Conservation (phyloP, 768 basidiomycete genomes). For the Lactarius psammicola region DNA sequence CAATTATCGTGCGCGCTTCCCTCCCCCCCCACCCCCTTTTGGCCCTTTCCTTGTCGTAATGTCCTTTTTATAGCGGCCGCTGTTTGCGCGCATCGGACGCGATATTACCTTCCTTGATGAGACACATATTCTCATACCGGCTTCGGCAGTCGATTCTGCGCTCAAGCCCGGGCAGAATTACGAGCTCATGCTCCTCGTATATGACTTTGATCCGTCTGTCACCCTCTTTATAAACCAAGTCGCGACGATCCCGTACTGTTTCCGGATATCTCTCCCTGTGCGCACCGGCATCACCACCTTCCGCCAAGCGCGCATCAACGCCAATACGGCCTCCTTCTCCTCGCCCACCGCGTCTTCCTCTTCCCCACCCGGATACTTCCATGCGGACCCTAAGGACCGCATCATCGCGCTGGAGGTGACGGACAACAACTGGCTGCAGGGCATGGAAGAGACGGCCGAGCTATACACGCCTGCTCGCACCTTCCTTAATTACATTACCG, state of each 20-base stretch:
- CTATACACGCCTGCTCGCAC: conserved; percentile 14
- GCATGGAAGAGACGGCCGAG: conserved; percentile 1
- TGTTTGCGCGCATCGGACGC: conserved; percentile 7
- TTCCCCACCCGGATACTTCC: conserved; percentile 10
- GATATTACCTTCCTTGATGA: conserved; percentile 19
- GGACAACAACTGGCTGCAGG: conserved; percentile 18
- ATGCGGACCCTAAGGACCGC: conserved; percentile 16
- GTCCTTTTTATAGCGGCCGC: conserved; percentile 2
- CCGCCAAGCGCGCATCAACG: conserved; percentile 5
- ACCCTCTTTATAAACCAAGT: not conserved
- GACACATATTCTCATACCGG: conserved; percentile 19
- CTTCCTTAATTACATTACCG: conserved; percentile 18
- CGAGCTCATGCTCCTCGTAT: conserved; percentile 12
- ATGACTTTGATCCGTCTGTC: not conserved
- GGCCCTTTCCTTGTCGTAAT: not conserved
- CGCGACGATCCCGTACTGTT: conserved; percentile 9
- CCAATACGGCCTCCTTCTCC: conserved; percentile 19
- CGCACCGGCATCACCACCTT: conserved; percentile 15
- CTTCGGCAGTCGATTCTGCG: conserved; percentile 5
- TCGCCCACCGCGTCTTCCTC: not conserved
- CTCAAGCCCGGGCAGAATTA: conserved; percentile 13
- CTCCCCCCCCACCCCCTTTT: too few species aligned
- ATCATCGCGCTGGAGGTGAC: conserved; percentile 16
- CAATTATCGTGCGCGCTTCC: conserved; percentile 5
- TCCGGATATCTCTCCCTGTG: conserved; percentile 11